Evolutionary conservation across 257 asterid genomes (phyloP), one percentile per base, ranked within the genome.

Genomic region (Ilex aquifolium): DNA sequence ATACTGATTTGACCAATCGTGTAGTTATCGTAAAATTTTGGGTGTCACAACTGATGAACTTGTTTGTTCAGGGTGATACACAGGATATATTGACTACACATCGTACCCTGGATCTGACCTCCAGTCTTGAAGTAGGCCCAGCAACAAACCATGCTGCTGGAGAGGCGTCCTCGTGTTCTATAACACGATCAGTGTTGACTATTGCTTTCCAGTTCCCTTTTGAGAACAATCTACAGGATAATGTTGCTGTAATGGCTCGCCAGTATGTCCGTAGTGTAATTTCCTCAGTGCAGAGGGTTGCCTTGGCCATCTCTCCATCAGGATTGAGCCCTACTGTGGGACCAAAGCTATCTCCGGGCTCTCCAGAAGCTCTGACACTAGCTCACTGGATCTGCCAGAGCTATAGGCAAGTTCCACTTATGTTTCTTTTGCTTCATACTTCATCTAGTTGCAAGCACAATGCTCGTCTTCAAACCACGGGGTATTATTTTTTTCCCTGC

Each of bases 341-440:
- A 5, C 76, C 87, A 16, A 90, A 79, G 71, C 81, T 82, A 30
- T 78, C 92, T 64, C 84, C 88, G 2, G 80, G 83, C 70, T 94
- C 95, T 61, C 99, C 99, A 0, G 97, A 90, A 80, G 99, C 97
- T 64, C 77, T 84, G 0, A 88, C 99, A 2, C 83, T 94, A 10
- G 95, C 96, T 17, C 90, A 80, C 59, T 94, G 99, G 99, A 88
- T 94, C 69, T 90, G 92, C 78, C 96, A 84, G 74, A 90, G 99
- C 87, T 86, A 86, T 70, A 84, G 95, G 99, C 73, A 31, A 16
- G 15, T 79, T 72, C 40, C 44, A 32, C 57, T 53, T 44, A 3
- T 3, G 50, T 0, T 71, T 17, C 29, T 27, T n/a, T 27, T 54
- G 51, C 17, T 29, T 44, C 46, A 61, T 31, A 21, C 61, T 21